Evolutionary conservation across 1,284 basidiomycete species (phyloP).

Genomic region (Termitomyces sp.): DNA sequence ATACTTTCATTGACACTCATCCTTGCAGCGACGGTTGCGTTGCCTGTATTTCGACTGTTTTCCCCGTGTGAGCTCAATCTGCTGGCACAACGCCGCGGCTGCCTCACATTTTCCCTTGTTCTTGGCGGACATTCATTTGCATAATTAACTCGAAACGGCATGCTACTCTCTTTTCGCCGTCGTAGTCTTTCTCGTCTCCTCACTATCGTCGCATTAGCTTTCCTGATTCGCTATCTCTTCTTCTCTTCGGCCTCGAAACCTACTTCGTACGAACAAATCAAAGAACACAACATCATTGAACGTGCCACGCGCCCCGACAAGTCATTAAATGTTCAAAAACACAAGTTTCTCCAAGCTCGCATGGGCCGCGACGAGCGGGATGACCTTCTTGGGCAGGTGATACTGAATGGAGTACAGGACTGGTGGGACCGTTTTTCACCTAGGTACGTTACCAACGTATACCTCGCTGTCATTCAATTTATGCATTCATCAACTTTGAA

Average conservation of each 20-base stretch:
- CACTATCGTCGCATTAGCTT: constrained; percentile 26
- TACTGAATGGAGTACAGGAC: constrained; percentile 74
- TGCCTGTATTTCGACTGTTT: neutral
- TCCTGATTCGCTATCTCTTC: constrained; percentile 41
- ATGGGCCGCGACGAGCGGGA: constrained; percentile 79
- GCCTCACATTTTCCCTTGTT: neutral
- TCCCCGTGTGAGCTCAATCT: neutral
- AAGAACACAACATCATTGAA: constrained; percentile 80
- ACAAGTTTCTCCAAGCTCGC: constrained; percentile 82
- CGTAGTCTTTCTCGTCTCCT: constrained; percentile 35
- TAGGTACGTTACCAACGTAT: constrained; percentile 49
- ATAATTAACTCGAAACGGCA: neutral
- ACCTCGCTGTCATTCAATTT: neutral
- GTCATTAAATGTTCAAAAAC: constrained; percentile 79
- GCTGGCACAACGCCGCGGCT: neutral
- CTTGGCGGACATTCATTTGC: neutral
- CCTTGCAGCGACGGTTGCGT: neutral
- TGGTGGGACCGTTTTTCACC: constrained; percentile 92
- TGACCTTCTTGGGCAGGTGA: constrained; percentile 74
- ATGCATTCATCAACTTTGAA: neutral
- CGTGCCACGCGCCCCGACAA: constrained; percentile 79
- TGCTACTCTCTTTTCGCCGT: constrained; percentile 31
- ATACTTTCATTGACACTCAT: neutral
- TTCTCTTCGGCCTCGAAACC: constrained; percentile 32
- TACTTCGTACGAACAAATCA: constrained; percentile 52